Conservation (phyloP, 2,329 filamentous ascomycete species). For the Beauveria rudraprayagi region DNA sequence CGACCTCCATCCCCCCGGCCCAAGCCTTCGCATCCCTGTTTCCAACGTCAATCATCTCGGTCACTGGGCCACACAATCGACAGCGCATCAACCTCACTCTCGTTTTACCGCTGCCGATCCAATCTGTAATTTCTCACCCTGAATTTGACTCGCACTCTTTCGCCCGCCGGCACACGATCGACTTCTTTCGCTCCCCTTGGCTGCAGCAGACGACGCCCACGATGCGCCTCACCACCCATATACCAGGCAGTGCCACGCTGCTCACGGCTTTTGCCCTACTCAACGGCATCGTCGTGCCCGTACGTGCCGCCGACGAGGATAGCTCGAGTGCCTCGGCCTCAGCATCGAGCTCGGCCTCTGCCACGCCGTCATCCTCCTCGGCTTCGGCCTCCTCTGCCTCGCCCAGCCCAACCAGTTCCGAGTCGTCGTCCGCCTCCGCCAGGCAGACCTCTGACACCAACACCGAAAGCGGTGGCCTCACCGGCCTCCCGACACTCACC, state of each 20-base stretch:
- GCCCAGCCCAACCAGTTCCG: background rate
- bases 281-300: slow-evolving; percentile 4
- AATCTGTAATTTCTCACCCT: background rate
- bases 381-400: background rate
- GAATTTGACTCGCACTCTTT: background rate
- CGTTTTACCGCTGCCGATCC: background rate
- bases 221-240: slow-evolving; percentile 1
- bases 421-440: background rate
- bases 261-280: slow-evolving; percentile 3
- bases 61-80: background rate
- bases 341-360: background rate
- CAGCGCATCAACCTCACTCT: background rate
- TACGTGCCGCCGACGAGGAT: background rate
- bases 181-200: background rate
- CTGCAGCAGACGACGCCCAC: background rate
- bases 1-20: too few species aligned
- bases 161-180: background rate
- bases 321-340: background rate
- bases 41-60: too few species aligned
- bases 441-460: background rate
- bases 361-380: background rate
- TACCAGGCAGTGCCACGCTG: background rate
- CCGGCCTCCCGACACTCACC: slow-evolving; percentile 35
- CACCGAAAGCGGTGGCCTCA: slow-evolving; percentile 15
- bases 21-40: too few species aligned